Evolutionary conservation across 305 asterid species (phyloP), one percentile per base, ranked within the genome.

Genomic region (Striga hermonthica): DNA sequence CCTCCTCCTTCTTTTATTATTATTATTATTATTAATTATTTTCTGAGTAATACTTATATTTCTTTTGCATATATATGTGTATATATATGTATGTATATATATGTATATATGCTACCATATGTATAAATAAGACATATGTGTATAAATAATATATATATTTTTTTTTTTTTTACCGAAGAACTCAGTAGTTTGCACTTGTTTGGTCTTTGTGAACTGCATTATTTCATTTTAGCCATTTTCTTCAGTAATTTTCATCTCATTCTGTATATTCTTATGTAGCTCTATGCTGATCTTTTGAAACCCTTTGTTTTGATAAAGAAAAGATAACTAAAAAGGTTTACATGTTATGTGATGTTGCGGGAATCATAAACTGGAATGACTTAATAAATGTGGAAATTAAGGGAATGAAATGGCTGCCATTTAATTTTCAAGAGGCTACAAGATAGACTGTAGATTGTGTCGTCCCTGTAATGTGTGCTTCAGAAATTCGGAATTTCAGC

Each of bases 321-420:
- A 41, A 16, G 8, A 35, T 35, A 61, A 60, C 50, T 68, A 14
- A 69, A 14, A 69, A 37, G 7, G 50, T 41, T 40, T 55, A 14
- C 34, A 16, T 9, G 57, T 41, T 35, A 57, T 0, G 15, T 35
- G 43, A 62, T 54, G 49, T 48, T 58, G 67, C 50, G 10, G 1
- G 10, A 35, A 58, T 15, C n/a, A 41, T 10, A 22, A 6, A 38
- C 38, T 59, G 35, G 43, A 62, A 54, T 31, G n/a, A 38, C 69
- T 38, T 14, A 8, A 8, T 36, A 60, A 35, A 10, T 67, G 64
- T 70, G 57, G 22, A 60, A 66, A 62, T 40, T 62, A 16, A 45
- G 59, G 57, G 10, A 50, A 16, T 54, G 48, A 53, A 45, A 72
- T 66, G 48, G 52, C 57, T 50, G 62, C 40, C 56, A 35, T 35